Evolutionary conservation across 352 stramenopile species (phyloP).

Genomic region (Halophytophthora polymorphica): DNA sequence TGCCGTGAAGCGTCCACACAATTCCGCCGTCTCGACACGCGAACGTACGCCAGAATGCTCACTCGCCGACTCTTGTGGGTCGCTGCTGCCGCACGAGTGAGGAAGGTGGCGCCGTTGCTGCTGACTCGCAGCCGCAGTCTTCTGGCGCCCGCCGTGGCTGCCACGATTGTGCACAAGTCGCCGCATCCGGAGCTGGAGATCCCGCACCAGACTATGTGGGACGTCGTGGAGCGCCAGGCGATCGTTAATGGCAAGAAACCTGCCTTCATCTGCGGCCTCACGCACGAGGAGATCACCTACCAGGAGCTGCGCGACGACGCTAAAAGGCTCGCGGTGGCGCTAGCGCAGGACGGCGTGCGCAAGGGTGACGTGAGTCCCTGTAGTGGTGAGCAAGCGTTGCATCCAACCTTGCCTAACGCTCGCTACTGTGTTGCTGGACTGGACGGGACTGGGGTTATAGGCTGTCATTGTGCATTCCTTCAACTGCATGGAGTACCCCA

Average conservation of each 20-base stretch:
- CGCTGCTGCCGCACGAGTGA: conserved; percentile 4
- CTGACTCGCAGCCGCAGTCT: background rate
- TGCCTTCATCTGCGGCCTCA: conserved; percentile 58
- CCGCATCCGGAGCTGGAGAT: conserved; percentile 48
- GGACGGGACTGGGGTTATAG: conserved; percentile 13
- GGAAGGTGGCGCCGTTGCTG: background rate
- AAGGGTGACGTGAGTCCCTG: conserved; percentile 38
- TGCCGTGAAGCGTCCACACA: too few species aligned
- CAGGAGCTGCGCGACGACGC: conserved; percentile 34
- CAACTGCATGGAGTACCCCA: conserved; percentile 70
- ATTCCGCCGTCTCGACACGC: too few species aligned
- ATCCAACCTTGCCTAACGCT: conserved; percentile 2
- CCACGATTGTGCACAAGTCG: conserved; percentile 57
- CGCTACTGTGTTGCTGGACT: background rate
- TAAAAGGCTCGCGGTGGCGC: conserved; percentile 35
- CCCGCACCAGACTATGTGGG: conserved; percentile 48
- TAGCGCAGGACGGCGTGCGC: conserved; percentile 43
- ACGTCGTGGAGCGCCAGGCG: conserved; percentile 38
- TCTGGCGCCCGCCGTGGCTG: conserved; percentile 22
- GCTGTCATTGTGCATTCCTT: conserved; percentile 59
- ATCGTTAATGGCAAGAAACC: conserved; percentile 30
- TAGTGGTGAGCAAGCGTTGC: background rate
- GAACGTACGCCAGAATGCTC: conserved; percentile 14
- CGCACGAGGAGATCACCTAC: conserved; percentile 46
- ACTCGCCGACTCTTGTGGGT: conserved; percentile 21